A percentile compares a stretch with the other conserved stretches of the same genome.
Evolutionary conservation across 1,284 basidiomycete genomes (phyloP).

Genomic region (Boletus mariae): DNA sequence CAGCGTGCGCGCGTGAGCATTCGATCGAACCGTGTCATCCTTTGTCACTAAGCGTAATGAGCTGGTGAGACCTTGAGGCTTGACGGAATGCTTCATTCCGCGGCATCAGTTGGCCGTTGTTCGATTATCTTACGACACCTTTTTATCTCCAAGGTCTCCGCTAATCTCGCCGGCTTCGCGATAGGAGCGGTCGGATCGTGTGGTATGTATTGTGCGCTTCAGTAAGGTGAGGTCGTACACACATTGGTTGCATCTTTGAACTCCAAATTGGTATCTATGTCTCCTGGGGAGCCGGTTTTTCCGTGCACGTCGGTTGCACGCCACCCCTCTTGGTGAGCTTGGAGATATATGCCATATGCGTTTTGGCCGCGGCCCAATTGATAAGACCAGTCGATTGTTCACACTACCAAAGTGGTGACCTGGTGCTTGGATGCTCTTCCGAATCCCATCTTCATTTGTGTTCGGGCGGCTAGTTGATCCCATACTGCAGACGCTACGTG

Average conservation of each 20-base stretch:
- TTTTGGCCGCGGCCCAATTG: too few species aligned
- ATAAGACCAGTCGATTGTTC: too few species aligned
- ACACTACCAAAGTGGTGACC: too few species aligned
- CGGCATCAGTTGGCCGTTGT: conserved; percentile 37
- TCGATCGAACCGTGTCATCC: neutral
- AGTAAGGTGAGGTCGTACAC: neutral
- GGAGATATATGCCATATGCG: too few species aligned
- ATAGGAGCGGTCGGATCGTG: neutral
- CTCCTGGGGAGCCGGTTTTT: too few species aligned
- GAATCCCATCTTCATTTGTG: neutral
- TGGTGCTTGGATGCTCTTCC: too few species aligned
- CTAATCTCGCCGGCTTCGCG: conserved; percentile 18
- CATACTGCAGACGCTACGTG: neutral
- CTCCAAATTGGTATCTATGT: neutral
- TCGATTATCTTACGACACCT: conserved; percentile 35
- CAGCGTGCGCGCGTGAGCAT: neutral
- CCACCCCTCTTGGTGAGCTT: too few species aligned
- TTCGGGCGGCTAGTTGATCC: neutral
- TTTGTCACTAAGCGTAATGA: neutral
- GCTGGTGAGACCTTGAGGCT: neutral
- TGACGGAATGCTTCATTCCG: conserved; percentile 36
- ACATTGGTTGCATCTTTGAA: neutral
- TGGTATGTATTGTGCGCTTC: too few species aligned
- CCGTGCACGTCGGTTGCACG: too few species aligned
- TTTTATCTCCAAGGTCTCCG: conserved; percentile 28